phyloP scores from a whole-genome alignment of 176 grass and related monocot species.

The Themeda triandra region DNA sequence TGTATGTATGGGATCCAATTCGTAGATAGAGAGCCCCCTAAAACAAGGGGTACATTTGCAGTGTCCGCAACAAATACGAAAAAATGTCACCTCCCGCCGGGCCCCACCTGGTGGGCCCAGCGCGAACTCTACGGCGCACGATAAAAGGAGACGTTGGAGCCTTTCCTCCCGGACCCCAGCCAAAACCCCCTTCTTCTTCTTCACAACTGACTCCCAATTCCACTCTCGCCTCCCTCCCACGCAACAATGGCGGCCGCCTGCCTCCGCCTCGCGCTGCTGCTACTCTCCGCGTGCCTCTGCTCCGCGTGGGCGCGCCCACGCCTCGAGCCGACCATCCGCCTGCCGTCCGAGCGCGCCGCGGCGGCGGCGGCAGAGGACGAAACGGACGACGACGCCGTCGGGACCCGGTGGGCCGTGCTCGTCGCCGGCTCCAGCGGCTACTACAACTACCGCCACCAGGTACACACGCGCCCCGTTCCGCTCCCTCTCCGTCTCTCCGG shows the following conservation, averaged over 20 bases:
- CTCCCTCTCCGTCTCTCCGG: background rate
- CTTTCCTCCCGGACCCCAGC: background rate
- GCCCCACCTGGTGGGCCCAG: background rate
- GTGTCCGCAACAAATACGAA: background rate
- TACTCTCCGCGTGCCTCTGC: constrained; percentile 35
- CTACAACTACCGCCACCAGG: constrained; percentile 97
- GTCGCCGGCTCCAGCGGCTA: constrained; percentile 82
- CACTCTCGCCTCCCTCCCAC: background rate
- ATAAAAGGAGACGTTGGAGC: constrained; percentile 49
- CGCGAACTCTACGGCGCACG: background rate
- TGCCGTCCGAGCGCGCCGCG: constrained; percentile 56
- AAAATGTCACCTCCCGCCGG: background rate
- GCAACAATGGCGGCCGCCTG: constrained; percentile 29
- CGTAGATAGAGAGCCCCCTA: too few species aligned
- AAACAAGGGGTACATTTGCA: too few species aligned
- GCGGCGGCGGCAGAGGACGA: too few species aligned
- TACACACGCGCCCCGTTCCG: background rate
- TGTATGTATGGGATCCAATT: too few species aligned
- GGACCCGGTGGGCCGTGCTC: constrained; percentile 89
- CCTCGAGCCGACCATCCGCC: constrained; percentile 42
- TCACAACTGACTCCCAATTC: background rate
- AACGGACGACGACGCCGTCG: constrained; percentile 43
- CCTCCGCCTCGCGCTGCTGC: constrained; percentile 17
- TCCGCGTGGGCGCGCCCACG: constrained; percentile 21
- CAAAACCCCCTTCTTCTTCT: background rate